Evolutionary conservation across 1,284 basidiomycete genomes (phyloP).

Genomic region (Kalmanozyma brasiliensis): DNA sequence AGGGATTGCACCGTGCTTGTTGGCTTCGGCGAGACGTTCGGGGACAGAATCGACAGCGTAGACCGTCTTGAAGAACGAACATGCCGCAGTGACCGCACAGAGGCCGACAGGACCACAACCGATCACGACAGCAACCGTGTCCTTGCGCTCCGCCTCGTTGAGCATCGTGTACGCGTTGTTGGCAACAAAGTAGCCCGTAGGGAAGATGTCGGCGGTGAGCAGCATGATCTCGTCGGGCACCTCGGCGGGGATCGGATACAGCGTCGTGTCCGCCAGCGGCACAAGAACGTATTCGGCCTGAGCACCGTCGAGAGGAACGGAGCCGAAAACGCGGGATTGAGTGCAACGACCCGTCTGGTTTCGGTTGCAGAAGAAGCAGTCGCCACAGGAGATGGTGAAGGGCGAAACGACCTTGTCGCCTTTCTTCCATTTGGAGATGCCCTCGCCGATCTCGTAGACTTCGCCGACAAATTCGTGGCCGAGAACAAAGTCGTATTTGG

Average conservation of each 20-base stretch:
- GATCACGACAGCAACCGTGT: slow-evolving; percentile 57
- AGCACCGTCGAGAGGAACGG: slow-evolving; percentile 78
- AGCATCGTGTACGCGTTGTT: slow-evolving; percentile 72
- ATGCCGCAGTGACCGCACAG: slow-evolving; percentile 69
- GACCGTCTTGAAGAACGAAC: slow-evolving; percentile 67
- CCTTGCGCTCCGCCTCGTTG: slow-evolving; percentile 57
- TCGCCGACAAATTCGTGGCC: slow-evolving; percentile 88
- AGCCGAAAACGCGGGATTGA: slow-evolving; percentile 78
- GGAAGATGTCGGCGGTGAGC: slow-evolving; percentile 75
- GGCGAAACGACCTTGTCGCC: slow-evolving; percentile 88
- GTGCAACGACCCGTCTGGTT: slow-evolving; percentile 82
- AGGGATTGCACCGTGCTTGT: slow-evolving; percentile 62
- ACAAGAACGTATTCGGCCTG: slow-evolving; percentile 86
- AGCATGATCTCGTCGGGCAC: slow-evolving; percentile 70
- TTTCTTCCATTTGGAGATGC: slow-evolving; percentile 75
- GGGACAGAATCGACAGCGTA: slow-evolving; percentile 66
- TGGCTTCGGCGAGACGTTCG: slow-evolving; percentile 64
- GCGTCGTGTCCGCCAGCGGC: slow-evolving; percentile 81
- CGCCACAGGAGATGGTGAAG: slow-evolving; percentile 80
- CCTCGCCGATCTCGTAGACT: slow-evolving; percentile 78
- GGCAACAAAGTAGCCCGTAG: slow-evolving; percentile 75
- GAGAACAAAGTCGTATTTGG: slow-evolving; percentile 57
- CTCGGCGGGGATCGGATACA: slow-evolving; percentile 74
- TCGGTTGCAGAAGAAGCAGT: slow-evolving; percentile 74
- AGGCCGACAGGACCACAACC: slow-evolving; percentile 70